These are phyloP conservation scores for Colletotrichum neosansevieriae DNA, from an alignment of 2,329 filamentous ascomycete species.

Conservation along the genomic window DNA sequence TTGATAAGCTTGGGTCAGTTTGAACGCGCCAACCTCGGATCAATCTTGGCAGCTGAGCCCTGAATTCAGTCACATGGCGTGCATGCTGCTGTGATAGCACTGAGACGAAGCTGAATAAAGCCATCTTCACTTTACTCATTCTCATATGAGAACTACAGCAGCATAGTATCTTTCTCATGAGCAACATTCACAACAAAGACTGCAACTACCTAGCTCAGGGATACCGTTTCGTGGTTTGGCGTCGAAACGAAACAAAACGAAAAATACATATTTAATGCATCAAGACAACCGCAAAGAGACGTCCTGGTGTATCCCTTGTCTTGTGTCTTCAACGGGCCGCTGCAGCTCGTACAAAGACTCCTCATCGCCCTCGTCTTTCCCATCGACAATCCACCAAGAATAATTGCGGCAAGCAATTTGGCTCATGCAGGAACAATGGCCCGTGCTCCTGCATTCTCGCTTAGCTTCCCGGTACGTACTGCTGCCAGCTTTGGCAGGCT, in stretches of 20 bases:
- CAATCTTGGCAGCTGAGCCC: background rate
- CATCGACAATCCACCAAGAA: background rate
- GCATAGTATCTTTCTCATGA: too few relatives aligned
- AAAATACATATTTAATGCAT: background rate
- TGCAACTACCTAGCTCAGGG: too few relatives aligned
- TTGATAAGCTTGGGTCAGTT: background rate
- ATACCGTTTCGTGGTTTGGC: too few relatives aligned
- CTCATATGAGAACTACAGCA: too few relatives aligned
- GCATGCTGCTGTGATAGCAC: too few relatives aligned
- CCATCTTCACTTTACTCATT: too few relatives aligned
- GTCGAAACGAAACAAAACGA: background rate
- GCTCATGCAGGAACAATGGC: constrained; percentile 24
- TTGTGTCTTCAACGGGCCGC: background rate
- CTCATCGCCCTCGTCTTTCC: constrained; percentile 2
- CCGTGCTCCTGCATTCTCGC: constrained; percentile 30
- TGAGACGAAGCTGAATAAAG: too few relatives aligned
- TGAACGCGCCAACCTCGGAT: background rate
- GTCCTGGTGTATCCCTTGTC: background rate
- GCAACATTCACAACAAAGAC: too few relatives aligned
- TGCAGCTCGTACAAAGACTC: background rate
- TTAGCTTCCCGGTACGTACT: constrained; percentile 29
- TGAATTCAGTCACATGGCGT: background rate
- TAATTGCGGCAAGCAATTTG: constrained; percentile 1
- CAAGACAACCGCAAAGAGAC: background rate
- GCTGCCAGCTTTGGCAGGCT: background rate